Conservation (phyloP, 768 basidiomycete genomes). For the Boletus patriciae region DNA sequence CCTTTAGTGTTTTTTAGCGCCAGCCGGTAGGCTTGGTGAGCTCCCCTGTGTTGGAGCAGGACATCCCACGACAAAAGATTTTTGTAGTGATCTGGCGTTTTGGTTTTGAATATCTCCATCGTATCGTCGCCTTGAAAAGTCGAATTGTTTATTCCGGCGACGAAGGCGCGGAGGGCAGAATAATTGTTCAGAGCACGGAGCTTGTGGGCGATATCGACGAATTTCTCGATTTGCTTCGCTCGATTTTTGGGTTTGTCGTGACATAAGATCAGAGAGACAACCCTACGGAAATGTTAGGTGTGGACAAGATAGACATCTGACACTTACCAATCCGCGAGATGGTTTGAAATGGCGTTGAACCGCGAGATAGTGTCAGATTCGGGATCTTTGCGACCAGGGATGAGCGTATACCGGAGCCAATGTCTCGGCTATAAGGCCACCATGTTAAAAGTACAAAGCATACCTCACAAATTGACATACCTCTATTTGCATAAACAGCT, state of each 20-base stretch:
- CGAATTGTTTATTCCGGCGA: slow-evolving; percentile 89
- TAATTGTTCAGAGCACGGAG: slow-evolving; percentile 89
- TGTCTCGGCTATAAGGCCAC: slow-evolving; percentile 66
- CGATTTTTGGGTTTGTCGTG: slow-evolving; percentile 77
- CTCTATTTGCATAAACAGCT: slow-evolving; percentile 72
- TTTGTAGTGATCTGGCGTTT: slow-evolving; percentile 69
- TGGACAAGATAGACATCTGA: neutral
- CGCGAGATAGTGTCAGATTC: slow-evolving; percentile 68
- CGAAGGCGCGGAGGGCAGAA: slow-evolving; percentile 86
- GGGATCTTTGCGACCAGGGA: slow-evolving; percentile 62
- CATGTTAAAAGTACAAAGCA: neutral
- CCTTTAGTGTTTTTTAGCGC: slow-evolving; percentile 84
- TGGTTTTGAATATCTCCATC: slow-evolving; percentile 68
- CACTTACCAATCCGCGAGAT: slow-evolving; percentile 77
- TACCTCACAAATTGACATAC: slow-evolving; percentile 41
- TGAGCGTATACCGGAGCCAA: slow-evolving; percentile 79
- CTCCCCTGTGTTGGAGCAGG: slow-evolving; percentile 75
- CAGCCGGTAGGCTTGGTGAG: slow-evolving; percentile 89
- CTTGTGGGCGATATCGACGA: slow-evolving; percentile 79
- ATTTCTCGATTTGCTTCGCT: slow-evolving; percentile 82
- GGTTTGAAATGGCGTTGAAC: slow-evolving; percentile 78
- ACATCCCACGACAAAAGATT: slow-evolving; percentile 81
- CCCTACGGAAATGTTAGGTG: slow-evolving; percentile 51
- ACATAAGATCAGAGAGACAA: slow-evolving; percentile 85
- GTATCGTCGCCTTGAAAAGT: slow-evolving; percentile 77